Conservation (phyloP, 176 grass and related monocot species). For the Puccinellia tenuiflora region DNA sequence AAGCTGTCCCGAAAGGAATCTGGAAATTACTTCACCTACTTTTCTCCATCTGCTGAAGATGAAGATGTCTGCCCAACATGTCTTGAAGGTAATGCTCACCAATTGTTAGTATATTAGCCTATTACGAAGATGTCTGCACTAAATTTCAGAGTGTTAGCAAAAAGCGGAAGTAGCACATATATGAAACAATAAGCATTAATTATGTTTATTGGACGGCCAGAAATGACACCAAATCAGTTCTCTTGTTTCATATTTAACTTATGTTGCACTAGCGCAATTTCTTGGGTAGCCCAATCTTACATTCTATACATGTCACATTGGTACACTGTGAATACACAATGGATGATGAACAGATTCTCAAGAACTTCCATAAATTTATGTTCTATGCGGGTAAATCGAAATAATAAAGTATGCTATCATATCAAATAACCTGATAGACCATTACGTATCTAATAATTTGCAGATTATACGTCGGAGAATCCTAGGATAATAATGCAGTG, state of each 20-base stretch:
- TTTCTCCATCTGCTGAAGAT: slow-evolving; percentile 68
- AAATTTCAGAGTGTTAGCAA: neutral
- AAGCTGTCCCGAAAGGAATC: slow-evolving; percentile 46
- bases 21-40: slow-evolving; percentile 54
- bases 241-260: neutral
- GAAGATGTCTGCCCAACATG: slow-evolving; percentile 97
- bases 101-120: neutral
- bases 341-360: neutral
- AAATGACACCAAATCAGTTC: neutral
- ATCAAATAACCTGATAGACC: neutral
- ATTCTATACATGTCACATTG: neutral
- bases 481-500: slow-evolving; percentile 88
- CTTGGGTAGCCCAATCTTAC: neutral
- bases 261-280: slow-evolving; percentile 3
- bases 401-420: neutral
- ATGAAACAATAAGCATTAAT: neutral
- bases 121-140: neutral
- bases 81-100: slow-evolving; percentile 71
- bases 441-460: slow-evolving; percentile 30
- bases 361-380: neutral
- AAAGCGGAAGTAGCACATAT: neutral
- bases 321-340: neutral
- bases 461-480: slow-evolving; percentile 86
- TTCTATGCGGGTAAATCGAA: neutral
- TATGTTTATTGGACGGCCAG: neutral